Evolutionary conservation across 176 grass and related monocot species (phyloP).

Genomic region (Juncus inflexus): DNA sequence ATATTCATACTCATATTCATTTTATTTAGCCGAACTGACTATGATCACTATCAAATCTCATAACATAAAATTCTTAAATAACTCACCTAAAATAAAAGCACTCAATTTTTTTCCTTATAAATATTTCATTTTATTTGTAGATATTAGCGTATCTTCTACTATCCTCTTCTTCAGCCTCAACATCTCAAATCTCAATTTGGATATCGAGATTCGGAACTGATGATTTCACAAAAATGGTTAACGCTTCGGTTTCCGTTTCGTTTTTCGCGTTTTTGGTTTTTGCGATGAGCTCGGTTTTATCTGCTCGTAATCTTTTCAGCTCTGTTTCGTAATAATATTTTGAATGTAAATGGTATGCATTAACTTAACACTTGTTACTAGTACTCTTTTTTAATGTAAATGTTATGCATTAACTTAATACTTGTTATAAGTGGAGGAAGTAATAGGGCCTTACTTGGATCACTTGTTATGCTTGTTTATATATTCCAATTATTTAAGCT

Average conservation of each 20-base stretch:
- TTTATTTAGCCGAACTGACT: neutral
- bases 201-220: constrained; percentile 70
- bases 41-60: neutral
- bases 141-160: constrained; percentile 68
- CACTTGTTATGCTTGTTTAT: too few relatives aligned
- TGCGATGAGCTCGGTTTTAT: constrained; percentile 59
- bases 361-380: neutral
- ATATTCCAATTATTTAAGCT: too few relatives aligned
- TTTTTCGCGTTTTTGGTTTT: constrained; percentile 62
- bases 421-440: too few relatives aligned
- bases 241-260: constrained; percentile 53
- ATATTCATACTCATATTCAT: neutral
- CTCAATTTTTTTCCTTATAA: neutral
- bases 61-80: neutral
- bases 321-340: constrained; percentile 27
- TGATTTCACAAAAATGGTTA: constrained; percentile 56
- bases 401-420: too few relatives aligned
- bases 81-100: neutral
- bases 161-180: constrained; percentile 68
- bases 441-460: too few relatives aligned
- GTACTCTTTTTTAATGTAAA: too few relatives aligned
- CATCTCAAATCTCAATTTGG: constrained; percentile 66
- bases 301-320: constrained; percentile 51
- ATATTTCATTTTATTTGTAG: constrained; percentile 33
- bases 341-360: constrained; percentile 18